These are phyloP conservation scores for Ceratocystis lukuohia DNA, from an alignment of 2,329 filamentous ascomycete genomes.

Conservation along the genomic window DNA sequence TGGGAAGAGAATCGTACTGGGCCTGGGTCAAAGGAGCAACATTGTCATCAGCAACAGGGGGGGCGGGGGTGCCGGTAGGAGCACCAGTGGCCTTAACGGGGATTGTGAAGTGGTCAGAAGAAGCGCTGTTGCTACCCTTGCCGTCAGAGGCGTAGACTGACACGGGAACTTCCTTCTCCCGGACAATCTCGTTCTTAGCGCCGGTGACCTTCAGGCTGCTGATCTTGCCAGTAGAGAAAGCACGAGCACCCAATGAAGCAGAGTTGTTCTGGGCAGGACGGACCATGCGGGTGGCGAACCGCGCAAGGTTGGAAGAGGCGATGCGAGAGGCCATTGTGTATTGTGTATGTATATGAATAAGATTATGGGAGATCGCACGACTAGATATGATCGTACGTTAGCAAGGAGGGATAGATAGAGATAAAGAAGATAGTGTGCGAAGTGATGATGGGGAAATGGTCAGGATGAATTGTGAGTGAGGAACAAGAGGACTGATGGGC, in stretches of 20 bases:
- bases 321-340: constrained; percentile 25
- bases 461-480: neutral
- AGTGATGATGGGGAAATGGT: neutral
- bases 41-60: constrained; percentile 32
- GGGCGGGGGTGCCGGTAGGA: constrained; percentile 30
- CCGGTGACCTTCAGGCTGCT: constrained; percentile 22
- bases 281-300: constrained; percentile 21
- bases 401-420: neutral
- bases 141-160: constrained; percentile 38
- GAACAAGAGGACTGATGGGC: neutral
- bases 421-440: neutral
- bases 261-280: constrained; percentile 28
- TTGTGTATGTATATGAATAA: constrained; percentile 16
- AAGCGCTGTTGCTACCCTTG: constrained; percentile 30
- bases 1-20: constrained; percentile 43
- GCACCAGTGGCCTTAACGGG: constrained; percentile 36
- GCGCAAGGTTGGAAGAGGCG: constrained; percentile 24
- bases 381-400: neutral
- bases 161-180: constrained; percentile 44
- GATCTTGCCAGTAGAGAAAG: constrained; percentile 15
- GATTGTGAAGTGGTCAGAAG: constrained; percentile 41
- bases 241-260: constrained; percentile 10
- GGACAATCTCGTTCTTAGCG: constrained; percentile 38
- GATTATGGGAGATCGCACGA: constrained; percentile 20
- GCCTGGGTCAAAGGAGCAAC: constrained; percentile 40